These are phyloP conservation scores for Scenedesmus sp. DNA, from an alignment of 163 green algal genomes.

Conservation along the genomic window DNA sequence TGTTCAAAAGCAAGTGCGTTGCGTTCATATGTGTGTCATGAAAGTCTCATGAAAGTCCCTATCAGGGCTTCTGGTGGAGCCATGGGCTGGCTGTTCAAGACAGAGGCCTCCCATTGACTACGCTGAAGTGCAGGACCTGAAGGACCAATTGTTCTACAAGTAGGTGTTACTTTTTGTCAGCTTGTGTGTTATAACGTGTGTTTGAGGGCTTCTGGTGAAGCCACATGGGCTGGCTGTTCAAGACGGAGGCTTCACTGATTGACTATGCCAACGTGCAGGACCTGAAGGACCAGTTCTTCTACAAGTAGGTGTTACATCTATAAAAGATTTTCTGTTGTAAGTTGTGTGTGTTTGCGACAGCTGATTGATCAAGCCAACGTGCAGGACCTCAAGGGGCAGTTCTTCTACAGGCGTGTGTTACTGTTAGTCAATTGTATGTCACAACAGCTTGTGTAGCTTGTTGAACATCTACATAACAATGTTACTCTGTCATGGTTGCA, in stretches of 20 bases:
- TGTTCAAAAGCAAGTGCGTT: constrained; percentile 48
- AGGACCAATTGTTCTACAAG: constrained; percentile 73
- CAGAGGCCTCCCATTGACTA: constrained; percentile 68
- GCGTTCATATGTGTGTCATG: too few relatives aligned
- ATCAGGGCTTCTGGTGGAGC: constrained; percentile 95
- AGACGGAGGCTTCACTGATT: constrained; percentile 77
- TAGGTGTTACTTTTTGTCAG: not conserved
- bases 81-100: constrained; percentile 95
- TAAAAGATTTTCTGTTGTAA: not conserved
- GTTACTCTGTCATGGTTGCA: not conserved
- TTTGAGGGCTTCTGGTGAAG: constrained; percentile 96
- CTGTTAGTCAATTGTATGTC: not conserved
- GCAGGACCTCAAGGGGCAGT: constrained; percentile 75
- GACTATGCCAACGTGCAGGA: constrained; percentile 81
- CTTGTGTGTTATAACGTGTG: constrained; percentile 45
- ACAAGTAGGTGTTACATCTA: constrained; percentile 35
- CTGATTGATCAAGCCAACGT: constrained; percentile 80
- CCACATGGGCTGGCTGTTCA: constrained; percentile 95
- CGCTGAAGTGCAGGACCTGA: constrained; percentile 82
- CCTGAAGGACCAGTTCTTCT: constrained; percentile 77
- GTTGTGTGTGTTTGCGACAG: constrained; percentile 91
- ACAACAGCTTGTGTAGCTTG: not conserved
- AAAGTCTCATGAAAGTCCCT: constrained; percentile 58
- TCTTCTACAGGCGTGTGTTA: constrained; percentile 65
- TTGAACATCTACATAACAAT: not conserved